phyloP scores from a whole-genome alignment of 139 green algal species.

The Volvox reticuliferus region DNA sequence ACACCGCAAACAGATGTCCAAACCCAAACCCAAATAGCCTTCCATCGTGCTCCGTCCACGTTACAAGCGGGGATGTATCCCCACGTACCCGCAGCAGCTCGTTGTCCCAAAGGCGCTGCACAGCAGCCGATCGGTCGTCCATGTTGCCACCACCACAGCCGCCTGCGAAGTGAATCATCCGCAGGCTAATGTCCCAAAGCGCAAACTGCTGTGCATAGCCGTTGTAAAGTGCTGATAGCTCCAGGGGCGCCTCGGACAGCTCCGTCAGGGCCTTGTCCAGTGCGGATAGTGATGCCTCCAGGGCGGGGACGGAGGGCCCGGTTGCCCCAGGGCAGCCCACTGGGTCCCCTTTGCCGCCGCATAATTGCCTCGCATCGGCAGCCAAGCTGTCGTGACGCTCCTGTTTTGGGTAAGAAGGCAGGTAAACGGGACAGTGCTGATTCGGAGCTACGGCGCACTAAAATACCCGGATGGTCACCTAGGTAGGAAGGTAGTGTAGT shows the following conservation, averaged over 20 bases:
- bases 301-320: neutral
- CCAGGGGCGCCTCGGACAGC: conserved; percentile 54
- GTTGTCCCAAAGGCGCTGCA: conserved; percentile 88
- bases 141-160: conserved; percentile 23
- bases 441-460: too few relatives aligned
- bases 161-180: conserved; percentile 80
- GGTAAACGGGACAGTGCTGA: too few relatives aligned
- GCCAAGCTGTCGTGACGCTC: neutral
- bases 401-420: too few relatives aligned
- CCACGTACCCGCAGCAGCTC: conserved; percentile 70
- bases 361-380: too few relatives aligned
- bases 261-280: conserved; percentile 54
- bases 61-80: too few relatives aligned
- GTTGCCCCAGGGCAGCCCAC: neutral
- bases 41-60: too few relatives aligned
- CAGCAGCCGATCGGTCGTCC: conserved; percentile 56
- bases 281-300: too few relatives aligned
- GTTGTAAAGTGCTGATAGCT: conserved; percentile 86
- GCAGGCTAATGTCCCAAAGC: conserved; percentile 83
- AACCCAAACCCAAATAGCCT: too few relatives aligned
- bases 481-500: too few relatives aligned
- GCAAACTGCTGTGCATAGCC: conserved; percentile 73
- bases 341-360: neutral
- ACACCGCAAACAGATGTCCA: too few relatives aligned
- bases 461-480: too few relatives aligned